These are phyloP conservation scores for Clarkia xantiana DNA, from an alignment of 345 rosid species.

Conservation along the genomic window DNA sequence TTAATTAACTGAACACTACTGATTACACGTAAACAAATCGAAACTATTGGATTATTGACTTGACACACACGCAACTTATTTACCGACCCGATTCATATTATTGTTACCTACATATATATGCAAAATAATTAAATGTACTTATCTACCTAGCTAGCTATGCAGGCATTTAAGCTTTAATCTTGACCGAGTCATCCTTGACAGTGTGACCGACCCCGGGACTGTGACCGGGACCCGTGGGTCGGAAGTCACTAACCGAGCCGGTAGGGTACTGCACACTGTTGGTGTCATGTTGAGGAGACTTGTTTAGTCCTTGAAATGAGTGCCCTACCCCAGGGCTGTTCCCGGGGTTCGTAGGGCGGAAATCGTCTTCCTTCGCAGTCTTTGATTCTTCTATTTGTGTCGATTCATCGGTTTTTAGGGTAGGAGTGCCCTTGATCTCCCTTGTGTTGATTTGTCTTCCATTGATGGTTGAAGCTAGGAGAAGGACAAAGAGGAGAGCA, in stretches of 20 bases:
- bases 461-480: no score
- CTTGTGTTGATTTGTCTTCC: no score
- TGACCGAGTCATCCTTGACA: constrained; percentile 9
- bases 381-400: background rate
- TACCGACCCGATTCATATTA: no score
- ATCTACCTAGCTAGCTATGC: no score
- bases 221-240: constrained; percentile 37
- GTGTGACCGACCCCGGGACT: constrained; percentile 44
- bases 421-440: background rate
- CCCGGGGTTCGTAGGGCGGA: constrained; percentile 23
- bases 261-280: background rate
- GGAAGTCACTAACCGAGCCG: constrained; percentile 18
- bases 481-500: no score
- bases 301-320: background rate
- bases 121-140: no score
- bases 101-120: no score
- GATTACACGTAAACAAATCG: no score
- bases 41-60: no score
- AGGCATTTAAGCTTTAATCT: constrained; percentile 16
- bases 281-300: background rate
- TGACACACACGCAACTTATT: no score
- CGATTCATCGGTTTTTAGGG: background rate
- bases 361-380: constrained; percentile 8
- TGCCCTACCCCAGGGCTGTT: constrained; percentile 31
- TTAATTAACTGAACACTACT: no score